Evolutionary conservation across 805 yeast species (phyloP).

Genomic region (Yamadazyma sp.): DNA sequence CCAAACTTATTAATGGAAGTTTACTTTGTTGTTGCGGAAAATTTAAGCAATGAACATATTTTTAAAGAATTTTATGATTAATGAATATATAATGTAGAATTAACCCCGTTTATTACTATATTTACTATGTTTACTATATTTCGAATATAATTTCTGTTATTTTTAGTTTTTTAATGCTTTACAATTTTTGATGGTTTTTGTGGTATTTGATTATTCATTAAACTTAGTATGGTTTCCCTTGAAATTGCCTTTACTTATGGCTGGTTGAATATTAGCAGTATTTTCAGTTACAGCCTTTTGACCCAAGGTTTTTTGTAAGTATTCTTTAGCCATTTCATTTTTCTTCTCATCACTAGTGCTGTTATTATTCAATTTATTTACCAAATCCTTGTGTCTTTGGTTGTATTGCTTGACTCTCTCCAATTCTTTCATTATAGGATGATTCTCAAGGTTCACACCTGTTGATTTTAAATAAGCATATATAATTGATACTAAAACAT

Average conservation of each 20-base stretch:
- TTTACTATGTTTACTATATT: too few species aligned
- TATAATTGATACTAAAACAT: slow-evolving; percentile 53
- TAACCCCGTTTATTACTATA: too few species aligned
- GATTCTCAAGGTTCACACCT: slow-evolving; percentile 56
- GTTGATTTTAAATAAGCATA: slow-evolving; percentile 57
- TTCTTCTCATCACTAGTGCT: slow-evolving; percentile 18
- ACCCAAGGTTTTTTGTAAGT: slow-evolving; percentile 46
- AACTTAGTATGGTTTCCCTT: slow-evolving; percentile 40
- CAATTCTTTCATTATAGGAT: slow-evolving; percentile 66
- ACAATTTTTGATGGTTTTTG: too few species aligned
- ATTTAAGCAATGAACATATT: slow-evolving; percentile 62
- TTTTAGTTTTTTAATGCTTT: too few species aligned
- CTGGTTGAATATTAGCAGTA: slow-evolving; percentile 24
- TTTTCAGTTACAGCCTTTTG: slow-evolving; percentile 17
- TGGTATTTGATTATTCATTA: slow-evolving; percentile 2
- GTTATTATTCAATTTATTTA: slow-evolving; percentile 18
- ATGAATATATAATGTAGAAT: slow-evolving; percentile 3
- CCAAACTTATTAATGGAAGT: slow-evolving; percentile 78
- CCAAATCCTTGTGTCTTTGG: slow-evolving; percentile 49
- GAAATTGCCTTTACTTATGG: slow-evolving; percentile 37
- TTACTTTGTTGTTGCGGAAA: slow-evolving; percentile 56
- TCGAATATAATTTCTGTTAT: too few species aligned
- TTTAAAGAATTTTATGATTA: slow-evolving; percentile 36
- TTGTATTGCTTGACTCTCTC: slow-evolving; percentile 66
- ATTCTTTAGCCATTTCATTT: slow-evolving; percentile 34